Evolutionary conservation across 192 early-diverging fungal genomes (phyloP).

Genomic region (Irineochytrium annulatum): DNA sequence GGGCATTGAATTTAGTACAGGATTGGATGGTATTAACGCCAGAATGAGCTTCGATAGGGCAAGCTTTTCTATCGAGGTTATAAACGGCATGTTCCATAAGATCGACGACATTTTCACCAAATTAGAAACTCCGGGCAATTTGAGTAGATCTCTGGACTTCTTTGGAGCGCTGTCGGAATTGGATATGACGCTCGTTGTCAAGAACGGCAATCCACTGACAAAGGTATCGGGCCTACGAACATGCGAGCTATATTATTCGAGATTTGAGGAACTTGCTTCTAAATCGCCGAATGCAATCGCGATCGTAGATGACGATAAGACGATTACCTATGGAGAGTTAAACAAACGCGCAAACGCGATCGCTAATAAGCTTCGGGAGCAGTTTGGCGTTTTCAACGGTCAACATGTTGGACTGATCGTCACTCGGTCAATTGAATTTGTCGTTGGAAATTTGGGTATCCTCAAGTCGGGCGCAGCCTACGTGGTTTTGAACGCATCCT

Average conservation of each 20-base stretch:
- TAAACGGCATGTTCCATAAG: too few species aligned
- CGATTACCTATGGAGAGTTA: constrained; percentile 34
- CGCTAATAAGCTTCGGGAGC: background rate
- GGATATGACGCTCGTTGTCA: too few species aligned
- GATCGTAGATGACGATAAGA: constrained; percentile 12
- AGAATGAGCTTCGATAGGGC: too few species aligned
- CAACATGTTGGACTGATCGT: constrained; percentile 19
- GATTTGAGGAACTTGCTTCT: constrained; percentile 19
- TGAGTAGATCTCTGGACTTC: too few species aligned
- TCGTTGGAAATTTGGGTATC: constrained; percentile 18
- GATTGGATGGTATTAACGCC: too few species aligned
- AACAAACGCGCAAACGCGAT: constrained; percentile 1
- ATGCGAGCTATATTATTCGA: constrained; percentile 8
- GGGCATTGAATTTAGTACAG: too few species aligned
- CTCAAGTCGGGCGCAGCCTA: constrained; percentile 32
- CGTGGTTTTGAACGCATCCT: constrained; percentile 17
- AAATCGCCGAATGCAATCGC: constrained; percentile 26
- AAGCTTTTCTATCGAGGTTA: too few species aligned
- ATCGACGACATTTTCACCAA: too few species aligned
- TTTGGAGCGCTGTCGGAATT: too few species aligned
- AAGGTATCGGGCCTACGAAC: too few species aligned
- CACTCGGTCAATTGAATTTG: constrained; percentile 26
- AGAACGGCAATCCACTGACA: too few species aligned
- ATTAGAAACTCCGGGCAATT: too few species aligned
- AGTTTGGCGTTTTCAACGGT: constrained; percentile 20